Percentiles rank a stretch among this genome's conserved stretches.
phyloP scores from a whole-genome alignment of 2,329 filamentous ascomycete species.

The Colletotrichum somersetense region DNA sequence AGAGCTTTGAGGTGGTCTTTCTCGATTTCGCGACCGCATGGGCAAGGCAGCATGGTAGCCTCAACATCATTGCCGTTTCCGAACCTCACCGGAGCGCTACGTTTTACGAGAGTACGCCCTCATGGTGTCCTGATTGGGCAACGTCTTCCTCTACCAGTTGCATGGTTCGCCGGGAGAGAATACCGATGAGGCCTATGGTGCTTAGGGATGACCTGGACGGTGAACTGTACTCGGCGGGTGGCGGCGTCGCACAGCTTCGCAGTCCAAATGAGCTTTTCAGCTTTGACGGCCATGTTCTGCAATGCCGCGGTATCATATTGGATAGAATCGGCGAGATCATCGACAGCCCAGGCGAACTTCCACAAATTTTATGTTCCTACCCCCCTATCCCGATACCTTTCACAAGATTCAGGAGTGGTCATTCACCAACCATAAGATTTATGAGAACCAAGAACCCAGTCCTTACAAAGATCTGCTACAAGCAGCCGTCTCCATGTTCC shows the following conservation, averaged over 20 bases:
- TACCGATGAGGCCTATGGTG: background rate
- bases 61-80: slow-evolving; percentile 10
- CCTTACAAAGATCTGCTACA: background rate
- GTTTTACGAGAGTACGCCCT: background rate
- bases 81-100: background rate
- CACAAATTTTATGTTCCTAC: background rate
- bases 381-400: background rate
- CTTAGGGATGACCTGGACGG: slow-evolving; percentile 1
- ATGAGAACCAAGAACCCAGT: background rate
- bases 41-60: slow-evolving; percentile 13
- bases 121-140: slow-evolving; percentile 3
- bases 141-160: background rate
- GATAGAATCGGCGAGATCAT: background rate
- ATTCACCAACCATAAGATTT: background rate
- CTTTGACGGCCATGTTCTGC: background rate
- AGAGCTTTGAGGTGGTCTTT: background rate
- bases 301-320: background rate
- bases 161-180: slow-evolving; percentile 3
- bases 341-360: background rate
- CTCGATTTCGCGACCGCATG: slow-evolving; percentile 4
- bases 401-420: slow-evolving; percentile 1
- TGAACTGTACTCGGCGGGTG: background rate
- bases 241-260: background rate
- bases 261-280: background rate
- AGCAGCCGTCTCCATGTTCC: slow-evolving; percentile 12